Conservation (phyloP, 129 eudicot genomes). For the Heracleum sosnowskyi region DNA sequence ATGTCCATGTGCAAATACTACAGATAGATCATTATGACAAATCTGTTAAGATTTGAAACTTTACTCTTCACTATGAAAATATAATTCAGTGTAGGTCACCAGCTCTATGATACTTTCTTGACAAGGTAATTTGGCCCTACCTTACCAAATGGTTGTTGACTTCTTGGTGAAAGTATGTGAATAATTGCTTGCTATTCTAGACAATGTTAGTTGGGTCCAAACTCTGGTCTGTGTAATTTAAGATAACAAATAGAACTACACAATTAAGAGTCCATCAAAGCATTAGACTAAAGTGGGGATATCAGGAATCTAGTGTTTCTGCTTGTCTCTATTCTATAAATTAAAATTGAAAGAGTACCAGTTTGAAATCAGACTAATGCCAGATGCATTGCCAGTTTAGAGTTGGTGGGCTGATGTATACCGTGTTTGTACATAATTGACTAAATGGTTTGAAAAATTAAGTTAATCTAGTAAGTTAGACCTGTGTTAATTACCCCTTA, state of each 20-base stretch:
- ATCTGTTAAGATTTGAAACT: neutral
- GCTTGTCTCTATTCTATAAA: neutral
- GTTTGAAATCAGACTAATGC: neutral
- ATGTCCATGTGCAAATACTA: neutral
- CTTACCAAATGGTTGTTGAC: neutral
- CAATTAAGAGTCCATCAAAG: neutral
- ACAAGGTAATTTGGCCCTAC: constrained; percentile 10
- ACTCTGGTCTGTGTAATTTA: neutral
- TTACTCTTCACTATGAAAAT: neutral
- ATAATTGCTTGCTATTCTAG: neutral
- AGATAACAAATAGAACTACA: neutral
- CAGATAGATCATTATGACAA: neutral
- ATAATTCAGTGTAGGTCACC: neutral
- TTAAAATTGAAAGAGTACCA: neutral
- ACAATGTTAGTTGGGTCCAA: constrained; percentile 5
- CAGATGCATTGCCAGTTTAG: constrained; percentile 1
- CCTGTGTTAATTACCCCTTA: neutral
- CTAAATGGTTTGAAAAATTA: neutral
- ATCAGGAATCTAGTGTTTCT: neutral
- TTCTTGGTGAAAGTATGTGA: constrained; percentile 2
- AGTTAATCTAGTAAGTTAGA: neutral
- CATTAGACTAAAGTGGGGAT: neutral
- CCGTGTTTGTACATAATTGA: neutral
- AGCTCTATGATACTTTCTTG: neutral
- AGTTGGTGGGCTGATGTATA: neutral